phyloP scores from a whole-genome alignment of 805 yeast genomes.

The Sungouiozyma ichnusensis region DNA sequence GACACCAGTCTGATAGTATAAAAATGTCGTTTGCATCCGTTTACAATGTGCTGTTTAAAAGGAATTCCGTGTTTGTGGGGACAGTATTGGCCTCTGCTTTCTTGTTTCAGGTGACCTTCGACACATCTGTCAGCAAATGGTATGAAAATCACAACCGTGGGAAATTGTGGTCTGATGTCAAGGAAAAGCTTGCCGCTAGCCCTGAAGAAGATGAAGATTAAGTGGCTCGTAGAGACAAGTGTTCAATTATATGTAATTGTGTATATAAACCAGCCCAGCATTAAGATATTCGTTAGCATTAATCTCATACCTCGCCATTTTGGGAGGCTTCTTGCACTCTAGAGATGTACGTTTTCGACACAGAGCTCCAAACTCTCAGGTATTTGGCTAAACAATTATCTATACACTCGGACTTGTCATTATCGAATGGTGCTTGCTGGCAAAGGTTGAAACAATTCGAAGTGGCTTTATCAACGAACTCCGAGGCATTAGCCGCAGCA shows the following conservation, averaged over 20 bases:
- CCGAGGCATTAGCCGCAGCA: slow-evolving; percentile 87
- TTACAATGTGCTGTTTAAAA: slow-evolving; percentile 66
- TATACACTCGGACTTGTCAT: slow-evolving; percentile 56
- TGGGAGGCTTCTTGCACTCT: slow-evolving; percentile 53
- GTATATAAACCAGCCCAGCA: neutral
- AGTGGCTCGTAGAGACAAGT: too few relatives aligned
- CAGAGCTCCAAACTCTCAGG: slow-evolving; percentile 82
- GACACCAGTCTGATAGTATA: too few relatives aligned
- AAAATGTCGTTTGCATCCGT: slow-evolving; percentile 34
- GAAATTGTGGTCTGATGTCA: slow-evolving; percentile 77
- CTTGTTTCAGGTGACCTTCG: slow-evolving; percentile 71
- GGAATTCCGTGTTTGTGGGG: slow-evolving; percentile 83
- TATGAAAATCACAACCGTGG: slow-evolving; percentile 74
- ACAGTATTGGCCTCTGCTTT: slow-evolving; percentile 77
- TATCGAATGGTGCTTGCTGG: slow-evolving; percentile 47
- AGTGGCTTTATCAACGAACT: slow-evolving; percentile 72
- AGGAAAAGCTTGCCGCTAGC: slow-evolving; percentile 42
- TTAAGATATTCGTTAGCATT: slow-evolving; percentile 1
- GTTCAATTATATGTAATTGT: neutral
- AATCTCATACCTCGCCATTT: slow-evolving; percentile 22
- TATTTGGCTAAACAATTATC: slow-evolving; percentile 75
- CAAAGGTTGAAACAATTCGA: slow-evolving; percentile 83
- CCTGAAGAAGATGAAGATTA: slow-evolving; percentile 53
- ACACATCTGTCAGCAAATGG: slow-evolving; percentile 55
- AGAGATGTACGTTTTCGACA: slow-evolving; percentile 65